These are phyloP conservation scores for Leptographium procerum DNA, from an alignment of 2,329 filamentous ascomycete genomes.

Conservation along the genomic window DNA sequence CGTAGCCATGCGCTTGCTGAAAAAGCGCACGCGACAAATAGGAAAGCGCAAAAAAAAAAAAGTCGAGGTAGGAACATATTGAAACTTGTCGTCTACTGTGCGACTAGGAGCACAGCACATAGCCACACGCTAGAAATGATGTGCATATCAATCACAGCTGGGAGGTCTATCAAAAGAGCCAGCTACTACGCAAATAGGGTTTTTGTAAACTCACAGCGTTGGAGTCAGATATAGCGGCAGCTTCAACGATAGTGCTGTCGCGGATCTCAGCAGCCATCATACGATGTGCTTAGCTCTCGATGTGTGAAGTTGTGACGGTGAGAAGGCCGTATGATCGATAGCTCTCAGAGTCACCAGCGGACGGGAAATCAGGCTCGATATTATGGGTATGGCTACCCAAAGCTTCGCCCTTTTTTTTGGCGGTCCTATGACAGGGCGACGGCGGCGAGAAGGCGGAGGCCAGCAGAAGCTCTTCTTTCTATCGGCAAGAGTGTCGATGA, in stretches of 20 bases:
- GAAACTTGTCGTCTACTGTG: not conserved
- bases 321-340: conserved; percentile 6
- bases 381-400: not conserved
- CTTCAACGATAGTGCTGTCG: conserved; percentile 41
- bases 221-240: conserved; percentile 34
- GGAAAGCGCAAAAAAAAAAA: not conserved
- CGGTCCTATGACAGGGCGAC: not conserved
- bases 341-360: conserved; percentile 10
- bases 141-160: not conserved
- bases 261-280: conserved; percentile 55
- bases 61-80: not conserved
- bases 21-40: not conserved
- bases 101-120: not conserved
- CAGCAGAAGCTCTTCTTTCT: not conserved
- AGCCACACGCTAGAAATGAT: not conserved
- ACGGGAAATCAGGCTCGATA: conserved; percentile 5
- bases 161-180: not conserved
- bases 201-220: conserved; percentile 35
- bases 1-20: not conserved
- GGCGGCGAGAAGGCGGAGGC: not conserved
- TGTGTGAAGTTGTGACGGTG: conserved; percentile 8
- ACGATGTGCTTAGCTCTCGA: conserved; percentile 34
- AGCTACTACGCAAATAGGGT: not conserved
- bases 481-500: not conserved
- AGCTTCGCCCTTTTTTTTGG: not conserved